phyloP scores from a whole-genome alignment of 768 basidiomycete genomes.

The Tubosaeta sp. region DNA sequence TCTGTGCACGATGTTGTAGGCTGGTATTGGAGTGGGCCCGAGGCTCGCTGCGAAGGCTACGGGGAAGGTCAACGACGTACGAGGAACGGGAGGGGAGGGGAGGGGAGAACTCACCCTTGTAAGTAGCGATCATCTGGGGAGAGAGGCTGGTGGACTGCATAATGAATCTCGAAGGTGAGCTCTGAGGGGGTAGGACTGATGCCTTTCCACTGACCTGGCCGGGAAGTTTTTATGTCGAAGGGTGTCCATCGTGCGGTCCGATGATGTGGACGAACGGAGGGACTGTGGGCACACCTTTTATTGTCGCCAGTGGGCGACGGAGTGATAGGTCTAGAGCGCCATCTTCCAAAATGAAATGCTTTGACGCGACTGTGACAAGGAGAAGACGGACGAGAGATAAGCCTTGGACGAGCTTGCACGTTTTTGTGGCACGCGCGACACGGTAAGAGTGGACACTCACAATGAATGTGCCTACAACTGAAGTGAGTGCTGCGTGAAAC shows the following conservation, averaged over 20 bases:
- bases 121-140: constrained; percentile 6
- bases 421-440: too few relatives aligned
- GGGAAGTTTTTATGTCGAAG: constrained; percentile 7
- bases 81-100: too few relatives aligned
- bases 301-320: background rate
- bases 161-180: background rate
- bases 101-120: background rate
- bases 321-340: background rate
- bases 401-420: too few relatives aligned
- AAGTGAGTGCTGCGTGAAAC: too few relatives aligned
- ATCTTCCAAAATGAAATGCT: too few relatives aligned
- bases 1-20: constrained; percentile 10
- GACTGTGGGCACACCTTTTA: background rate
- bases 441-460: too few relatives aligned
- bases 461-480: too few relatives aligned
- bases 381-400: too few relatives aligned
- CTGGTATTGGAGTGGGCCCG: background rate
- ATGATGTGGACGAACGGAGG: background rate
- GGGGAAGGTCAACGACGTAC: background rate
- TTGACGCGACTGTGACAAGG: too few relatives aligned
- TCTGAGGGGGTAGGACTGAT: background rate
- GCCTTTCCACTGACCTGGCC: constrained; percentile 1
- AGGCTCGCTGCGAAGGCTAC: constrained; percentile 10
- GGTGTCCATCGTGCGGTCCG: background rate
- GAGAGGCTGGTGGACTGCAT: constrained; percentile 5